Conservation (phyloP, 495 filamentous ascomycete genomes). For the Penicillium odoratum region DNA sequence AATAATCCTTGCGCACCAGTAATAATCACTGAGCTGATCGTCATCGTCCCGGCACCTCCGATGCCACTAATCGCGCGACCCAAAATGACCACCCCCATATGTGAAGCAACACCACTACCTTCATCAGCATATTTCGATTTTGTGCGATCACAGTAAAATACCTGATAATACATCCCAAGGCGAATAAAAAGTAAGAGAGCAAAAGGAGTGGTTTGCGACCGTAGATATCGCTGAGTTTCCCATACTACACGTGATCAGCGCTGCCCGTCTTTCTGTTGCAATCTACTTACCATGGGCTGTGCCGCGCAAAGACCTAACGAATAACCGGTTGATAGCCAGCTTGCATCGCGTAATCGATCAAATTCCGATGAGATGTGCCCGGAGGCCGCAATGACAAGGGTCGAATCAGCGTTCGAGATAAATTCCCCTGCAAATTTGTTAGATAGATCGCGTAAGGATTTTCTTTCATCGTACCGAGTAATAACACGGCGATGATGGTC, state of each 20-base stretch:
- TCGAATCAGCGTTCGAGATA: conserved; percentile 60
- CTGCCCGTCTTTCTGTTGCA: neutral
- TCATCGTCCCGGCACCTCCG: conserved; percentile 58
- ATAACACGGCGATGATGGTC: conserved; percentile 37
- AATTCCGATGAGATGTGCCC: conserved; percentile 67
- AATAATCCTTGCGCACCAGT: conserved; percentile 43
- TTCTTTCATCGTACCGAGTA: conserved; percentile 30
- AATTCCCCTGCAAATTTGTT: conserved; percentile 56
- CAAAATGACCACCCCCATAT: conserved; percentile 54
- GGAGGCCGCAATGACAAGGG: conserved; percentile 63
- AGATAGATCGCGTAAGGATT: neutral
- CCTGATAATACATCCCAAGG: conserved; percentile 43
- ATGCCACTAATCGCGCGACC: conserved; percentile 61
- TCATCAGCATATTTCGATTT: neutral
- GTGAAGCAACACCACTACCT: conserved; percentile 49
- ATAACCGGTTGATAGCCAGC: conserved; percentile 69
- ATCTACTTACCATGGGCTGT: conserved; percentile 49
- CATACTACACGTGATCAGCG: conserved; percentile 30
- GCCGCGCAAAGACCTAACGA: conserved; percentile 58
- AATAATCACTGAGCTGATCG: conserved; percentile 60
- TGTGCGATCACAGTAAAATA: conserved; percentile 8
- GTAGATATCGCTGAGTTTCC: conserved; percentile 50
- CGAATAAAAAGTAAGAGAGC: conserved; percentile 44
- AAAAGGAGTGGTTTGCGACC: conserved; percentile 44
- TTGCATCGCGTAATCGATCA: conserved; percentile 55